Conservation (phyloP, 2,329 filamentous ascomycete species). For the Paracorniculantispora psalliotae region DNA sequence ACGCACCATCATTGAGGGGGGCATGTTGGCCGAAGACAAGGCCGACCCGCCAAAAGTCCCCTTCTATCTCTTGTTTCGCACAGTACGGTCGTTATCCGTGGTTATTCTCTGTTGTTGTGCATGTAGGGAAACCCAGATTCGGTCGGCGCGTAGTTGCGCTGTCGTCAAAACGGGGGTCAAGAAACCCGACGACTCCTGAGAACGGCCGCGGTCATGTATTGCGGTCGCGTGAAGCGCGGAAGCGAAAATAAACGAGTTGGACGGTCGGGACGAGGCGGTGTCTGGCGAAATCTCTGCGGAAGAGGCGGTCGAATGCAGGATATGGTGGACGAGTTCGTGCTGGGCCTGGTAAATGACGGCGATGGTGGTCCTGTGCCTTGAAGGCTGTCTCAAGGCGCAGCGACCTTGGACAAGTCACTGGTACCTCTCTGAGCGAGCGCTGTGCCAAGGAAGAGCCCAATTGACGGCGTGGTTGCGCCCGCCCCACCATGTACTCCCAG, state of each 20-base stretch:
- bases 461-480: neutral
- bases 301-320: neutral
- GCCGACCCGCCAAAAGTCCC: slow-evolving; percentile 30
- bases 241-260: neutral
- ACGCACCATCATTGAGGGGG: slow-evolving; percentile 48
- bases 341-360: slow-evolving; percentile 6
- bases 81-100: neutral
- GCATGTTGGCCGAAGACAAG: slow-evolving; percentile 32
- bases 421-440: slow-evolving; percentile 5
- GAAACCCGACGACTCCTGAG: slow-evolving; percentile 13
- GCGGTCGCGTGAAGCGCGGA: neutral
- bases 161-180: slow-evolving; percentile 10
- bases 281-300: neutral
- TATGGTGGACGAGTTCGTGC: neutral
- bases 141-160: slow-evolving; percentile 7
- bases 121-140: neutral
- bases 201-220: slow-evolving; percentile 7
- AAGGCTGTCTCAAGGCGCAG: slow-evolving; percentile 6
- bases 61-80: slow-evolving; percentile 14
- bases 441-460: slow-evolving; percentile 7
- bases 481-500: slow-evolving; percentile 9
- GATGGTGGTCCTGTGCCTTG: slow-evolving; percentile 11
- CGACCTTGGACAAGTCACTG: slow-evolving; percentile 11
- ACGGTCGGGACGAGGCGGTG: neutral
- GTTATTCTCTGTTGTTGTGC: neutral